Base-by-base conservation (phyloP, 306 rosid species). In the Quercus mongolica region DNA sequence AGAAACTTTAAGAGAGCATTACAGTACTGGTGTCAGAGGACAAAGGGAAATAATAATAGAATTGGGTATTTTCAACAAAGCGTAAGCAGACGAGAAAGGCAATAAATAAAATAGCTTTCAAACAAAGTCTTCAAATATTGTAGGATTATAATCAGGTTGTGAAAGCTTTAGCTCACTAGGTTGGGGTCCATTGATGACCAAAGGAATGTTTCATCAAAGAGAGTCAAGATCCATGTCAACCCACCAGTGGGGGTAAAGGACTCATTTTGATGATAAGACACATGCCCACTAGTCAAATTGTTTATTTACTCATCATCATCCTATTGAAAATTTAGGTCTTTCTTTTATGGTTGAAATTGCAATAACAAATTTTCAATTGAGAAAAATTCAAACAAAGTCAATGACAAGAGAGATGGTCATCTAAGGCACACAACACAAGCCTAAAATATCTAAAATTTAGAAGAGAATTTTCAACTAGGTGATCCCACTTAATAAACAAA, bases 161-260 rank as follows among this genome's bases (percentile, higher is more conserved):
- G 85, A 76, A 25, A 64, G 30, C 80, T 82, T 49, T 11, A 10
- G 54, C 4, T 49, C 14, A 13, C 54, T 49, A 49, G 90, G 28
- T 69, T 89, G 89, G 84, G 84, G 67, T 84, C 87, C 83, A 85
- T 87, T 72, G 58, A 88, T 81, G 90, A 81, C 73, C 57, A 3
- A 54, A 82, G 81, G 95, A 92, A 92, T 92, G 97, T 92, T 92
- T 90, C 91, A 88, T 88, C 56, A 75, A 86, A 86, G 91, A 92
- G 92, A 84, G 94, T 92, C 97, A 92, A 91, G 84, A 90, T 84
- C 91, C 90, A 88, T 91, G 99, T 94, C 95, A 94, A 92, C 89
- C 90, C 91, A 87, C 92, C 88, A 80, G 19, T n/a, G 26, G 79
- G 74, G 78, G 64, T 49, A 59, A 7, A 74, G 83, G 70, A 78